phyloP scores from a whole-genome alignment of 2,329 filamentous ascomycete species.

The Aspergillus flavus region DNA sequence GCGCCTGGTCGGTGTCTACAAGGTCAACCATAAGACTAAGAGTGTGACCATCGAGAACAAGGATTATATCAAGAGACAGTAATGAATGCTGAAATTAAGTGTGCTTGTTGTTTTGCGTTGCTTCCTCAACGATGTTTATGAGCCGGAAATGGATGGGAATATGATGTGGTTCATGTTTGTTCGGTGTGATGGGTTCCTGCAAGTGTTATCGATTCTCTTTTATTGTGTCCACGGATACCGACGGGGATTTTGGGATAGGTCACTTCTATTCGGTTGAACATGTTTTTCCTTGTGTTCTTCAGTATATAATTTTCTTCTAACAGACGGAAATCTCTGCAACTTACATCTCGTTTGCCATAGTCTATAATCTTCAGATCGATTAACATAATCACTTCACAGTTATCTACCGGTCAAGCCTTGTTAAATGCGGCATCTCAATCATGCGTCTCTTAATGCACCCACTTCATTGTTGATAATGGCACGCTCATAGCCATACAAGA shows the following conservation, averaged over 20 bases:
- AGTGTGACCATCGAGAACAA: constrained; percentile 85
- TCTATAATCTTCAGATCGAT: background rate
- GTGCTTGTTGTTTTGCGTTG: constrained; percentile 3
- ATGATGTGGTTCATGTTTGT: background rate
- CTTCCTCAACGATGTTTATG: constrained; percentile 7
- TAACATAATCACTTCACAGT: background rate
- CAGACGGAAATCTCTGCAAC: background rate
- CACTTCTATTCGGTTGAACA: background rate
- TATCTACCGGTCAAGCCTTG: too few relatives aligned
- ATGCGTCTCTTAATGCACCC: too few relatives aligned
- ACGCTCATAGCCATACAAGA: too few relatives aligned
- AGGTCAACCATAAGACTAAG: constrained; percentile 98
- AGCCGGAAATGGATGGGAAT: constrained; percentile 9
- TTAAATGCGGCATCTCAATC: too few relatives aligned
- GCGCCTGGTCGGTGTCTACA: constrained; percentile 94
- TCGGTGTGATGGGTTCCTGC: background rate
- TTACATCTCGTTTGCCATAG: background rate
- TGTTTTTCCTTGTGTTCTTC: background rate
- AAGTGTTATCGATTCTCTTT: background rate
- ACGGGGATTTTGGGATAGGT: background rate
- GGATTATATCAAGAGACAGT: constrained; percentile 64
- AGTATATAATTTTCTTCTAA: background rate
- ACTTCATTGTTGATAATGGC: too few relatives aligned
- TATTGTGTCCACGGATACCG: background rate
- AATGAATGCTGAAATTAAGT: constrained; percentile 17